Base-by-base conservation (phyloP, 2,329 filamentous ascomycete species). In the Intubia oerlemansii region DNA sequence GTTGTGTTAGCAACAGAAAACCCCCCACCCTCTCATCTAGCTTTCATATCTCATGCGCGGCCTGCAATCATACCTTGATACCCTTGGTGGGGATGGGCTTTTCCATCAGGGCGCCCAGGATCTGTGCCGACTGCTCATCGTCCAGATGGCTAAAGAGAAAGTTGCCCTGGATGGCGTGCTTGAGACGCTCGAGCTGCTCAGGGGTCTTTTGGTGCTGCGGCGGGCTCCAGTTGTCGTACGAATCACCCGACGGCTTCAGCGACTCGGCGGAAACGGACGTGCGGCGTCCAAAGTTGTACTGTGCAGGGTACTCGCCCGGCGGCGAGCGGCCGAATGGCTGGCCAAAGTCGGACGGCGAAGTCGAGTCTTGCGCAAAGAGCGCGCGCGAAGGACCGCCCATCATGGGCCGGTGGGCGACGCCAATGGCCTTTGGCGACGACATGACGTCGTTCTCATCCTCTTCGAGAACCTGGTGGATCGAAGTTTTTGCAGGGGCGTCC, bases 231-330 rank as follows among this genome's bases (percentile, higher is more conserved):
- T 80, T 88, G 48, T 88, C 81, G 42, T 80, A 74, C 32, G 69
- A 68, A 34, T 82, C 74, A 18, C 77, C 72, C 27, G 73, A 78
- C 12, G 88, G 88, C 50, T 92, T 91, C 44, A 95, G 62, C 2
- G 85, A 93, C 53, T 98, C 88, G 28, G 88, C 88, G 23, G 88
- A 95, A 30, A 98, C 88, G 4, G 88, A 95, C 22, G 84, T 93
- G 42, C 88, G 79, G 38, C 88, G 77, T 42, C 70, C 78, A 52
- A 92, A 74, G 50, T 91, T 91, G 56, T 93, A 95, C 49, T 95
- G 84, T 41, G 68, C 76, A 32, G 88, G 88, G 45, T 92, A 80
- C 41, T 68, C 71, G 39, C 79, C 71, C 34, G 62, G 59, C 14
- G 57, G 47, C 41, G 50, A 50, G 47, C 60, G 46, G 17, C 64